Base-by-base conservation (phyloP, 495 filamentous ascomycete species). In the Chaetomium fimeti region DNA sequence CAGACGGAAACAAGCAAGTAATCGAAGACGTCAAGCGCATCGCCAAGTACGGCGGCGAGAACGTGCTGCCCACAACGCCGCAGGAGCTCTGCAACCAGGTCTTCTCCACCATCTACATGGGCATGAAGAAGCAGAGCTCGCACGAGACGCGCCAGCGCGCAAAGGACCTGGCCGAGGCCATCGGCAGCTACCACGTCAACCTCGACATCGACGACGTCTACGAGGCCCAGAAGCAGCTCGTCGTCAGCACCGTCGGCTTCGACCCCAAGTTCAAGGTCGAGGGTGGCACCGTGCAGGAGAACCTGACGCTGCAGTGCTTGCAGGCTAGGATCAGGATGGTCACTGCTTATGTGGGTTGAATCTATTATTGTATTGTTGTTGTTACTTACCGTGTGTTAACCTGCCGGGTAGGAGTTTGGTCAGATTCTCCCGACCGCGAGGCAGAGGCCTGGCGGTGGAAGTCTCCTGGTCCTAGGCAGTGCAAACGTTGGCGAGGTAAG, bases 311-410 rank as follows among this genome's bases (percentile, higher is more conserved):
- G 22, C 93, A 93, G 69, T 93, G 92, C 68, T 85, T 96, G 22
- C 92, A 96, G 71, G 91, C 91, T 3, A 79, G 92, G 2, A 73
- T 82, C 11, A 78, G 93, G 59, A 96, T 97, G 92, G 91, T 96
- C 3, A 80, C 87, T 0, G 83, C 89, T 1, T 96, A 96, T 72
- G 68, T 71, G 61, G 9, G 58, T 65, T 29, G n/a, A 3, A 13
- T n/a, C 27, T 57, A 16, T 20, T 3, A 18, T 24, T n/a, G n/a
- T 22, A 2, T 5, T 29, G 27, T 15, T 27, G 16, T 36, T 48
- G 28, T 0, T 12, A 13, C n/a, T n/a, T n/a, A n/a, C n/a, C 12
- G 11, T 22, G 20, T 60, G 53, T 20, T 70, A 56, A 63, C 36
- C 16, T 20, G 28, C 18, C 7, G 12, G 9, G 11, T 32, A 71